phyloP scores from a whole-genome alignment of 306 rosid species.

The Fragaria ananassa region DNA sequence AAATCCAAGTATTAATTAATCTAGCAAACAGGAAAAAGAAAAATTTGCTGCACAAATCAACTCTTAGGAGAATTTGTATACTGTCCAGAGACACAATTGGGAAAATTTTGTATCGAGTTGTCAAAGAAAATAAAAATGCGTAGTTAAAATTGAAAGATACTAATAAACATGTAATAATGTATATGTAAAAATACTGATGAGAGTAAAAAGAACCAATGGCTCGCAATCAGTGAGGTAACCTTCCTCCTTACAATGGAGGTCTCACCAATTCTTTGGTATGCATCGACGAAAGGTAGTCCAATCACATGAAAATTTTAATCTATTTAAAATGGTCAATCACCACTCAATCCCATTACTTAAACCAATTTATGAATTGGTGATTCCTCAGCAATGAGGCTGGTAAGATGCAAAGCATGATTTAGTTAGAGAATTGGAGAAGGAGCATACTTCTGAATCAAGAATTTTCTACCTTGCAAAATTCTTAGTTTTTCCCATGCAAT shows the following conservation, averaged over 20 bases:
- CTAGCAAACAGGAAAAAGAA: conserved; percentile 5
- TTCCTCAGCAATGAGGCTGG: not conserved
- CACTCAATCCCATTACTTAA: not conserved
- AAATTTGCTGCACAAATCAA: not conserved
- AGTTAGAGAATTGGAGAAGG: not conserved
- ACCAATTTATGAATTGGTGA: not conserved
- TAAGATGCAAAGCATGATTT: not conserved
- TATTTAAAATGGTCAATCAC: not conserved
- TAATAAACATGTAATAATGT: not conserved
- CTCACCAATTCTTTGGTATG: not conserved
- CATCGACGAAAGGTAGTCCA: not conserved
- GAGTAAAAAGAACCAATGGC: not conserved
- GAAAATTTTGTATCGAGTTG: no score
- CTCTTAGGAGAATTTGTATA: not conserved
- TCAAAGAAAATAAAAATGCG: not conserved
- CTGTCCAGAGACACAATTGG: not conserved
- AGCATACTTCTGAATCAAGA: not conserved
- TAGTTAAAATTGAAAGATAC: not conserved
- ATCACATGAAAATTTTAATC: not conserved
- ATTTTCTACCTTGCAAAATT: conserved; percentile 57
- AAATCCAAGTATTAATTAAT: not conserved
- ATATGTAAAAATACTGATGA: not conserved
- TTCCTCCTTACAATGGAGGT: not conserved
- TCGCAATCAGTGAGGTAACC: not conserved
- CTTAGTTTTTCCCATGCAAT: conserved; percentile 81